Base-by-base conservation (phyloP, 805 yeast species). In the Barnettozyma californica region DNA sequence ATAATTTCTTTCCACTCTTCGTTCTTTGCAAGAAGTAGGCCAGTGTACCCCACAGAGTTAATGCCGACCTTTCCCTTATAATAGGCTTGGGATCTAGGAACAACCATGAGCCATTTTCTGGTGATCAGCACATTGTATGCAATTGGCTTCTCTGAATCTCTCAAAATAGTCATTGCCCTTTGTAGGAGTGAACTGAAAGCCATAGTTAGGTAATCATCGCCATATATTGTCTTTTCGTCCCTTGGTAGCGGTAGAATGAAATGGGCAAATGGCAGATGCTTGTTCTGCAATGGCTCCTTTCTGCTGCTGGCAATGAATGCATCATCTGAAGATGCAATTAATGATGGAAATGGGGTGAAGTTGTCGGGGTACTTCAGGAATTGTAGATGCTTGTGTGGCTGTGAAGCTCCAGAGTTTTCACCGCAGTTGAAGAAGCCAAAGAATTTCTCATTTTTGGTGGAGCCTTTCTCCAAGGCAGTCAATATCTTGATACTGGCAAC, bases 381-480 rank as follows among this genome's bases (percentile, higher is more conserved):
- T 67, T 94, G 99, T 53, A 94, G 67, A 67, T 92, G 99, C 63
- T 87, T 89, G 69, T 92, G 99, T 43, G 87, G 84, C 60, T 90
- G 94, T 0, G 97, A 89, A n/a, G 96, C 96, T 1, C 98, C 99
- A 53, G 95, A 81, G 56, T 80, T 75, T 18, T 82, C 80, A 8
- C 99, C 99, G 61, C 88, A 82, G 66, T 92, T 92, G 75, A 80
- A 92, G 66, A 92, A 92, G 0, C 90, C 90, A 63, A 91, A 73
- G 74, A 87, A 84, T 48, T 77, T 73, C 34, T 68, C 67, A 26
- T 67, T 69, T 14, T 64, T 69, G 20, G 63, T 51, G 44, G 66
- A 65, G 5, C 51, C 56, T 10, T 58, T 50, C 57, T 80, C 78
- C 45, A 85, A 68, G 16, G 67, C 68, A 14, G 65, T 62, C 52